Conservation (phyloP, 1,284 basidiomycete genomes). For the Wolfiporia cocos region DNA sequence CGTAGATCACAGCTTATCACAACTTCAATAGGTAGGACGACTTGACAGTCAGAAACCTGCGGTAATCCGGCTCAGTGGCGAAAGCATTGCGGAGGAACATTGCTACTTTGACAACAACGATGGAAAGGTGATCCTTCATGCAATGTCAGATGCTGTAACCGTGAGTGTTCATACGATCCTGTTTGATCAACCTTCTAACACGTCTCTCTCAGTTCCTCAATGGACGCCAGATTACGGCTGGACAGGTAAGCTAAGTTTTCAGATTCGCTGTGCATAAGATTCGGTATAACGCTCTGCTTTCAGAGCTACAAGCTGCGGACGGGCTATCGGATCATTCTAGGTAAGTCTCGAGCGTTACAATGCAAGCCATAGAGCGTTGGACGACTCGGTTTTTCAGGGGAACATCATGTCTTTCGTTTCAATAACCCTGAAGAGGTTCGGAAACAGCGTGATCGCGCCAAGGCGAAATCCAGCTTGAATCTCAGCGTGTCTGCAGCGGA, state of each 20-base stretch:
- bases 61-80: constrained; percentile 91
- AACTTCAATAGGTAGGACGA: constrained; percentile 62
- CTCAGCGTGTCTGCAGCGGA: constrained; percentile 59
- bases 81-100: constrained; percentile 89
- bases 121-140: constrained; percentile 79
- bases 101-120: constrained; percentile 88
- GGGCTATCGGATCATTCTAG: constrained; percentile 93
- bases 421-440: constrained; percentile 95
- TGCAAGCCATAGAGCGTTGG: no score
- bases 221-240: constrained; percentile 78
- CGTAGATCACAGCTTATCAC: background rate
- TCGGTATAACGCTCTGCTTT: constrained; percentile 5
- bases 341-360: no score
- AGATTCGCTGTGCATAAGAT: background rate
- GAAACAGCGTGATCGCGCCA: constrained; percentile 78
- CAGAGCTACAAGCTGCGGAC: constrained; percentile 76
- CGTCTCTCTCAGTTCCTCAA: constrained; percentile 69
- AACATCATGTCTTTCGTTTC: constrained; percentile 97
- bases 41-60: constrained; percentile 74
- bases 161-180: constrained; percentile 39
- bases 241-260: constrained; percentile 46
- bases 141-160: constrained; percentile 77
- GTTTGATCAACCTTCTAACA: background rate
- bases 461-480: constrained; percentile 62
- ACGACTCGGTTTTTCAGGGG: constrained; percentile 46